Evolutionary conservation across 768 basidiomycete genomes (phyloP).

Genomic region (Collybiopsis confluens): DNA sequence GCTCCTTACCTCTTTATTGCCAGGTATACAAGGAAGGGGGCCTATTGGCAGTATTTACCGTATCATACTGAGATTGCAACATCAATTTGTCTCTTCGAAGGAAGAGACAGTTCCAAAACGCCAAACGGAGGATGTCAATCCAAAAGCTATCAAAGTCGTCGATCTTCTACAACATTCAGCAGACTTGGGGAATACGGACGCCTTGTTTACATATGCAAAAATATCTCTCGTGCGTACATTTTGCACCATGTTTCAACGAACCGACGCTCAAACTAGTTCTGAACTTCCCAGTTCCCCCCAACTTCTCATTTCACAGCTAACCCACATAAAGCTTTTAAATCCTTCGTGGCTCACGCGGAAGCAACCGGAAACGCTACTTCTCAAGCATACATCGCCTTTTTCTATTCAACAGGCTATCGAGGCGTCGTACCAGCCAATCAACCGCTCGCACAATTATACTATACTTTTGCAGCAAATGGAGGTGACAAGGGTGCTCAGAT

Average conservation of each 20-base stretch:
- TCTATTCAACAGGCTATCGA: slow-evolving; percentile 82
- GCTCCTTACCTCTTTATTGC: slow-evolving; percentile 61
- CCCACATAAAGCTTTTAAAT: slow-evolving; percentile 57
- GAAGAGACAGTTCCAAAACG: slow-evolving; percentile 33
- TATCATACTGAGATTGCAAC: slow-evolving; percentile 61
- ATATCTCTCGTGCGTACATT: slow-evolving; percentile 62
- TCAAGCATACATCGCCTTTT: slow-evolving; percentile 83
- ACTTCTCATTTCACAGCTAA: slow-evolving; percentile 59
- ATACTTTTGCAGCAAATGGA: slow-evolving; percentile 90
- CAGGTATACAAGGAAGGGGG: slow-evolving; percentile 72
- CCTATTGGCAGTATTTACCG: slow-evolving; percentile 69
- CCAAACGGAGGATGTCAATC: slow-evolving; percentile 62
- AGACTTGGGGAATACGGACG: slow-evolving; percentile 73
- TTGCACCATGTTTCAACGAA: background rate
- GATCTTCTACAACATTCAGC: slow-evolving; percentile 79
- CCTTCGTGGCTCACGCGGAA: slow-evolving; percentile 59
- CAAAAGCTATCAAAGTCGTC: slow-evolving; percentile 76
- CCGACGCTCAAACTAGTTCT: background rate
- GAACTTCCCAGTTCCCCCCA: slow-evolving; percentile 60
- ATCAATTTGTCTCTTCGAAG: slow-evolving; percentile 44
- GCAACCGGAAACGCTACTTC: slow-evolving; percentile 81
- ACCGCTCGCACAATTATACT: slow-evolving; percentile 83
- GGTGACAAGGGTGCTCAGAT: slow-evolving; percentile 87
- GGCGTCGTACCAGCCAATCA: slow-evolving; percentile 60
- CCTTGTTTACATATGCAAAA: slow-evolving; percentile 62